Percentiles rank a stretch among this genome's conserved stretches.
Evolutionary conservation across 73 alveolate species (phyloP).

Genomic region (Tetrahymena malaccensis): DNA sequence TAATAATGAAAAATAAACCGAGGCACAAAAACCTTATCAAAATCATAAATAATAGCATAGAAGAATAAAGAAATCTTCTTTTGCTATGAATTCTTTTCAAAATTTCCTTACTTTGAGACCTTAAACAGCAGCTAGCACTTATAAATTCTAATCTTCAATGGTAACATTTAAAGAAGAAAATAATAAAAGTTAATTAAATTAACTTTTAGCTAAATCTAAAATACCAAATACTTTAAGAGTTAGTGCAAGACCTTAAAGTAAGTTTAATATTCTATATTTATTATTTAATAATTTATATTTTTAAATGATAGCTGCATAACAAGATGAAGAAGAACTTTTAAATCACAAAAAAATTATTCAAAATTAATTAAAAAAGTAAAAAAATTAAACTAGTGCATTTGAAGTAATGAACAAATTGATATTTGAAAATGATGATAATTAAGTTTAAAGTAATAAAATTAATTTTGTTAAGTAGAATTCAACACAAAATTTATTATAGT

Average conservation of each 20-base stretch:
- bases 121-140: background rate
- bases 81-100: background rate
- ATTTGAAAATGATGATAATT: background rate
- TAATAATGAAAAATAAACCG: background rate
- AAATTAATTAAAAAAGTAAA: background rate
- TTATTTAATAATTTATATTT: no score
- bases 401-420: background rate
- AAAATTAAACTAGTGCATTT: background rate
- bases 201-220: background rate
- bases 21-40: background rate
- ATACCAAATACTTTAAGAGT: background rate
- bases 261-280: no score
- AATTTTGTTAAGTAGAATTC: no score
- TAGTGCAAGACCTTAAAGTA: background rate
- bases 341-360: background rate
- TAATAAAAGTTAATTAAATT: no score
- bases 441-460: background rate
- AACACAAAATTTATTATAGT: background rate
- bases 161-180: background rate
- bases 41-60: background rate
- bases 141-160: background rate
- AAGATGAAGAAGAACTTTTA: background rate
- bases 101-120: background rate
- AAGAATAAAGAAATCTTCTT: background rate
- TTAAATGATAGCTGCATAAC: background rate